Conservation (phyloP, 768 basidiomycete species). For the Pulveroboletus sp. region DNA sequence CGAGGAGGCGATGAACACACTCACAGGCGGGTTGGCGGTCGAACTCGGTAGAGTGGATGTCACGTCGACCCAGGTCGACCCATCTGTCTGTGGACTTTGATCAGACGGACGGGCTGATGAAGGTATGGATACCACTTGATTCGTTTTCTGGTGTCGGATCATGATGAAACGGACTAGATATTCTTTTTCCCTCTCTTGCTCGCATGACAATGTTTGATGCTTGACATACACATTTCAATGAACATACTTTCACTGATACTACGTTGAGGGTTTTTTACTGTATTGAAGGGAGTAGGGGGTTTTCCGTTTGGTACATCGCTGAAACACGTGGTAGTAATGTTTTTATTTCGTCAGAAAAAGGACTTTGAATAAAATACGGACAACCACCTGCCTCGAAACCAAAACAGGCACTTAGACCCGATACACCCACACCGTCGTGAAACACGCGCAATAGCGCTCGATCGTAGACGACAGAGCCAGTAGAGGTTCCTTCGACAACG, state of each 20-base stretch:
- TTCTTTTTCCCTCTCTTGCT: too few species aligned
- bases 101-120: not conserved
- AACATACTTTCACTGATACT: too few species aligned
- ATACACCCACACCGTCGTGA: constrained; percentile 43
- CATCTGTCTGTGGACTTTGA: constrained; percentile 44
- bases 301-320: not conserved
- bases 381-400: not conserved
- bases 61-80: constrained; percentile 37
- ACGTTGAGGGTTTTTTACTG: too few species aligned
- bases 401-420: constrained; percentile 30
- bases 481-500: constrained; percentile 53
- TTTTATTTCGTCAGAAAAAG: too few species aligned
- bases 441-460: constrained; percentile 49
- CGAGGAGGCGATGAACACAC: constrained; percentile 47
- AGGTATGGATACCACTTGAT: too few species aligned
- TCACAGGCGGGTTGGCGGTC: constrained; percentile 46
- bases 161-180: too few species aligned
- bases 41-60: constrained; percentile 47
- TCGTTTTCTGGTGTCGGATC: too few species aligned
- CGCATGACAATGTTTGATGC: too few species aligned
- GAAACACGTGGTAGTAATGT: not conserved
- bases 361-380: not conserved
- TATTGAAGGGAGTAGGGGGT: not conserved
- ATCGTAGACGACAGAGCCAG: constrained; percentile 49
- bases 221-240: too few species aligned